These are phyloP conservation scores for Aspergillus sp. DNA, from an alignment of 2,329 filamentous ascomycete genomes.

Conservation along the genomic window DNA sequence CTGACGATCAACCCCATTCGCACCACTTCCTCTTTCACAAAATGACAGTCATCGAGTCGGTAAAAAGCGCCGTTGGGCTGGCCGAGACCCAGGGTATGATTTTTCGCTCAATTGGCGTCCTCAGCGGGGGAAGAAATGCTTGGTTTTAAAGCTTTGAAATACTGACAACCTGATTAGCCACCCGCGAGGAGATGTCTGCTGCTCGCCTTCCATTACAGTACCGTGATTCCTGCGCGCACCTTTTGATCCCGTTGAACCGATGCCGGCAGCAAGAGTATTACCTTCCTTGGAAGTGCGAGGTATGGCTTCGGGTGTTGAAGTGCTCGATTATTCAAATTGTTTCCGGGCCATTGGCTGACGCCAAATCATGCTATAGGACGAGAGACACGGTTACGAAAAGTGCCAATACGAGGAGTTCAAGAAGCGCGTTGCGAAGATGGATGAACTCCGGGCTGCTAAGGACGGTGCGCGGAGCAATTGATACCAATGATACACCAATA, in stretches of 20 bases:
- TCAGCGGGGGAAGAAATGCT: conserved; percentile 5
- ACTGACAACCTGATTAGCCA: conserved; percentile 25
- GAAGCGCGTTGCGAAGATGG: conserved; percentile 97
- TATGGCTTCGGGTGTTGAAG: conserved; percentile 48
- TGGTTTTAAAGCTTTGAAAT: conserved; percentile 7
- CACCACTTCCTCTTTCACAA: conserved; percentile 20
- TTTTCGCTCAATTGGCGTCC: conserved; percentile 23
- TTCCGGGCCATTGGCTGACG: background rate
- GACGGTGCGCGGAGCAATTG: conserved; percentile 82
- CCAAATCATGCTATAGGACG: conserved; percentile 60
- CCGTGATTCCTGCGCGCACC: conserved; percentile 91
- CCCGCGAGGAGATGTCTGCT: conserved; percentile 86
- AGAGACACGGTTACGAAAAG: conserved; percentile 97
- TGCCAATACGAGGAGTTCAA: conserved; percentile 99
- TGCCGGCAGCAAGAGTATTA: conserved; percentile 93
- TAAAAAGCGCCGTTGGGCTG: conserved; percentile 51
- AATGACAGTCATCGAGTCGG: conserved; percentile 50
- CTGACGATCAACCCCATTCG: conserved; percentile 13
- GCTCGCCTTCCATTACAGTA: conserved; percentile 85
- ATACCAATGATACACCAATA: conserved; percentile 19
- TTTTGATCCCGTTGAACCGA: conserved; percentile 92
- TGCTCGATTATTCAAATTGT: background rate
- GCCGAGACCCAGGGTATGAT: conserved; percentile 40
- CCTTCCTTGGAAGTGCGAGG: conserved; percentile 96
- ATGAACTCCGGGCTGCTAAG: conserved; percentile 87